Evolutionary conservation across 345 rosid genomes (phyloP).

Genomic region (Boechera stricta): DNA sequence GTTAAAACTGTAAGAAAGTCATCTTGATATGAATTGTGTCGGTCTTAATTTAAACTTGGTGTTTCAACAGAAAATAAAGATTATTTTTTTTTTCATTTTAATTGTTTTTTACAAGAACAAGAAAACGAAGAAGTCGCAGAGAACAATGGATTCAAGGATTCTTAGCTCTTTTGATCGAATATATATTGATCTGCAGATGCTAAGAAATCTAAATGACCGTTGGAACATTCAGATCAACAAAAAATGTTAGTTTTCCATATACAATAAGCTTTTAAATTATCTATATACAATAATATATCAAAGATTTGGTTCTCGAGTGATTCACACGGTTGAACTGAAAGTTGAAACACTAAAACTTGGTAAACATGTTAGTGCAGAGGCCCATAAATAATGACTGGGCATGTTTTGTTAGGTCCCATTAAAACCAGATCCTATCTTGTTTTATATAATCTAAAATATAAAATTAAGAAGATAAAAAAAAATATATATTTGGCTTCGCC

Average conservation of each 20-base stretch:
- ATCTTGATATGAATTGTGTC: neutral
- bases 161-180: slow-evolving; percentile 47
- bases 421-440: neutral
- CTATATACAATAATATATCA: neutral
- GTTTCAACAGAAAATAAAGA: neutral
- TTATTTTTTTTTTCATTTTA: too few species aligned
- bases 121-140: neutral
- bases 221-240: neutral
- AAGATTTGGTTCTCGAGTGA: neutral
- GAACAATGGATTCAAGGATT: neutral
- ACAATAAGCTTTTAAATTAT: neutral
- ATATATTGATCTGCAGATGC: slow-evolving; percentile 31
- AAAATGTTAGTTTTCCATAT: neutral
- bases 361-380: too few species aligned
- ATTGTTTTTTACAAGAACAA: slow-evolving; percentile 7
- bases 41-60: neutral
- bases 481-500: slow-evolving; percentile 62
- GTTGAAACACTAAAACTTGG: too few species aligned
- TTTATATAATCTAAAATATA: too few species aligned
- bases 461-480: too few species aligned
- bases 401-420: neutral
- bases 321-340: too few species aligned
- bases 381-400: neutral
- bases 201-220: neutral
- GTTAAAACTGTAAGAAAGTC: neutral